Conservation (phyloP, 257 asterid genomes). For the Penstemon eatonii region DNA sequence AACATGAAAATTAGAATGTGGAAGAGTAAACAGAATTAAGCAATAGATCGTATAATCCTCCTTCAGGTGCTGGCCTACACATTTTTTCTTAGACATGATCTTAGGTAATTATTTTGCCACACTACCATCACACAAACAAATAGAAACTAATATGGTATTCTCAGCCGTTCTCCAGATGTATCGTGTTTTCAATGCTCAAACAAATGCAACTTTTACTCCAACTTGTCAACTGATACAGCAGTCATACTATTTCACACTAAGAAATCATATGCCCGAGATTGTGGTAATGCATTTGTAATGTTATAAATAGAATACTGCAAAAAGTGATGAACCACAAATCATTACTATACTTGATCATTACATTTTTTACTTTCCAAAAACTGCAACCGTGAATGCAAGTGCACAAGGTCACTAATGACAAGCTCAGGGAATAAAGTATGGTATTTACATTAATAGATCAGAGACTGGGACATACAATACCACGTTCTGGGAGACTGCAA, state of each 20-base stretch:
- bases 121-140: background rate
- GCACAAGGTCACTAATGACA: slow-evolving; percentile 16
- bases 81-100: background rate
- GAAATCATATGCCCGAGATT: slow-evolving; percentile 12
- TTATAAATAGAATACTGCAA: background rate
- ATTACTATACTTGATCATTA: slow-evolving; percentile 8
- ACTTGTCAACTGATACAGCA: slow-evolving; percentile 15
- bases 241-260: slow-evolving; percentile 9
- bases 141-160: background rate
- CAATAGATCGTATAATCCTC: background rate
- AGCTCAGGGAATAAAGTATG: slow-evolving; percentile 4
- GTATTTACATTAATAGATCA: slow-evolving; percentile 19
- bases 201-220: background rate
- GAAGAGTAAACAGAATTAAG: background rate
- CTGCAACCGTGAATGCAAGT: slow-evolving; percentile 5
- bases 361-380: background rate
- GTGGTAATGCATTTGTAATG: slow-evolving; percentile 7
- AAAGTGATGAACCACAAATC: slow-evolving; percentile 11
- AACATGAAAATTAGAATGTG: background rate
- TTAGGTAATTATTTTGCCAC: background rate
- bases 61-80: background rate
- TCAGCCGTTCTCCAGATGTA: background rate
- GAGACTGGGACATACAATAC: slow-evolving; percentile 59
- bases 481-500: slow-evolving; percentile 95
- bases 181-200: background rate